Conservation (phyloP, 2,329 filamentous ascomycete species). For the Tolypocladium endophyticum region DNA sequence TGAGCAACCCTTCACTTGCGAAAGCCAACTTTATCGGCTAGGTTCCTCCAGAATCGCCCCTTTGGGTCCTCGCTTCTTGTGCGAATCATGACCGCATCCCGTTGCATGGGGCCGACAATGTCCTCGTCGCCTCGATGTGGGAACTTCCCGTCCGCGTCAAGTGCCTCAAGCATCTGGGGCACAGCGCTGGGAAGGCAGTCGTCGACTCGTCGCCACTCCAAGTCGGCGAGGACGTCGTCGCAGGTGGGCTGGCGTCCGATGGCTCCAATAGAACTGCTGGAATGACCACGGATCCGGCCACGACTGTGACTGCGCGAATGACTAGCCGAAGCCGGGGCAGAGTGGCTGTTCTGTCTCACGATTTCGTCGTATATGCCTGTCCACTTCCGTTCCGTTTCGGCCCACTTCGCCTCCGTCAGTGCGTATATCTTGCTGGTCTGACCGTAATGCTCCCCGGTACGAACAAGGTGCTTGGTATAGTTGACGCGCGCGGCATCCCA, state of each 20-base stretch:
- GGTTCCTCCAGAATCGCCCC: constrained; percentile 36
- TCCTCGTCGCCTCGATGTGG: constrained; percentile 81
- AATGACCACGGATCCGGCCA: constrained; percentile 25
- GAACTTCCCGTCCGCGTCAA: constrained; percentile 72
- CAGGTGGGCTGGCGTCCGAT: constrained; percentile 17
- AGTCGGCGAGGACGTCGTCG: constrained; percentile 29
- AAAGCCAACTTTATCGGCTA: constrained; percentile 33
- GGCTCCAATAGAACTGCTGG: constrained; percentile 28
- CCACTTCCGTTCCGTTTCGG: constrained; percentile 67
- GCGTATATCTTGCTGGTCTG: constrained; percentile 80
- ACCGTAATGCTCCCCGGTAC: constrained; percentile 84
- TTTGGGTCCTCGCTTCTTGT: constrained; percentile 33
- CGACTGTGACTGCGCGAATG: constrained; percentile 27
- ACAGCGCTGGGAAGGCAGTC: constrained; percentile 53
- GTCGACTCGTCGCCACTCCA: constrained; percentile 35
- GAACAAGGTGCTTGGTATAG: constrained; percentile 80
- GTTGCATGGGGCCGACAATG: constrained; percentile 86
- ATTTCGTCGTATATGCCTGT: constrained; percentile 57
- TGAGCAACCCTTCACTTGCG: constrained; percentile 6
- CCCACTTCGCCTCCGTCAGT: constrained; percentile 83
- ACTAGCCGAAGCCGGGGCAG: constrained; percentile 13
- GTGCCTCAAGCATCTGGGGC: constrained; percentile 55
- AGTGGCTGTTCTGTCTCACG: constrained; percentile 35
- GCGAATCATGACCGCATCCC: constrained; percentile 42
- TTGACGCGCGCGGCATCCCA: constrained; percentile 79